Evolutionary conservation across 2,329 filamentous ascomycete genomes (phyloP).

Genomic region (Botrytis fabae): DNA sequence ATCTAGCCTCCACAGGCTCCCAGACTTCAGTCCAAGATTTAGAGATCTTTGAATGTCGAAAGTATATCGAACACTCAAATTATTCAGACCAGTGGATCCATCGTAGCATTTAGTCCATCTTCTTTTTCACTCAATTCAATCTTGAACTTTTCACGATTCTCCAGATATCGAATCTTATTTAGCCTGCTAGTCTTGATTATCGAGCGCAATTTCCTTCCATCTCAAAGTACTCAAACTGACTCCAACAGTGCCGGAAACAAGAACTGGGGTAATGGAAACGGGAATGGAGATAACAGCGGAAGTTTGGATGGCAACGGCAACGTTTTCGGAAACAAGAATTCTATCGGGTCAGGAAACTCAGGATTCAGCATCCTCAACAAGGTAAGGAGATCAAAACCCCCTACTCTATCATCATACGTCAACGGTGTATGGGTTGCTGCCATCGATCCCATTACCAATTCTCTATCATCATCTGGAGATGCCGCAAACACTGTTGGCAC

Average conservation of each 20-base stretch:
- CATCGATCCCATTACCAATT: not conserved
- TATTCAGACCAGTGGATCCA: not conserved
- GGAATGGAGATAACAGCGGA: not conserved
- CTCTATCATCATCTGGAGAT: not conserved
- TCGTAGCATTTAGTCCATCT: not conserved
- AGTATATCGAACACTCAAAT: not conserved
- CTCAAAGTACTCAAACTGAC: not conserved
- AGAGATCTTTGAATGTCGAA: not conserved
- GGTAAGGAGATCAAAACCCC: constrained; percentile 6
- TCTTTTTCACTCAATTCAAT: not conserved
- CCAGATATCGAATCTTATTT: not conserved
- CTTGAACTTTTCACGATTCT: not conserved
- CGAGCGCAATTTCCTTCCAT: not conserved
- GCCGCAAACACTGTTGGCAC: not conserved
- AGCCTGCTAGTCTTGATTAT: not conserved
- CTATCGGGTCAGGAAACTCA: not conserved
- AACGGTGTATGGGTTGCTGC: constrained; percentile 2
- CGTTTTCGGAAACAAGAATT: not conserved
- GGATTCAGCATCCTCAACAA: not conserved
- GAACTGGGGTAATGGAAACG: not conserved
- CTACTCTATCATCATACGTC: constrained; percentile 1
- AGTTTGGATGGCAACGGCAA: not conserved
- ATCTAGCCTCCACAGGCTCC: not conserved
- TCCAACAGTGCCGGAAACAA: not conserved
- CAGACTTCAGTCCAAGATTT: not conserved